A percentile compares a stretch with the other conserved stretches of the same genome.
Evolutionary conservation across 176 grass and related monocot genomes (phyloP).

Genomic region (Thalia dealbata): DNA sequence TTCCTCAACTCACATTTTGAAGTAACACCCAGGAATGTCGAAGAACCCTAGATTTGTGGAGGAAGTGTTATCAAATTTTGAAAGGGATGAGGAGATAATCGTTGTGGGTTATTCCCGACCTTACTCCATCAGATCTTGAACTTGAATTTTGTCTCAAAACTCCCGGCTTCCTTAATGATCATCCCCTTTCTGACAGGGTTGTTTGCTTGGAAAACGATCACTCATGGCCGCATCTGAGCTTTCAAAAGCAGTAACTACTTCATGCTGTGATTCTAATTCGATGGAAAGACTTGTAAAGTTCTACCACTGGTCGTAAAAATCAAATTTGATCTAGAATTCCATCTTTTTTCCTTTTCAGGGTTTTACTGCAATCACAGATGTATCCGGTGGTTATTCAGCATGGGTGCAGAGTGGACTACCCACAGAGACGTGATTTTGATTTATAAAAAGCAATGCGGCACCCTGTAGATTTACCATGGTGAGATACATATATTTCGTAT

Average conservation of each 20-base stretch:
- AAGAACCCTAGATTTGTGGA: constrained; percentile 7
- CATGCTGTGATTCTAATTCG: neutral
- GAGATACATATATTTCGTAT: too few species aligned
- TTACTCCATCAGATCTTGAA: neutral
- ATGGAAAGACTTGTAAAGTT: neutral
- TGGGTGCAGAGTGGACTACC: constrained; percentile 19
- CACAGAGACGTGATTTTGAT: neutral
- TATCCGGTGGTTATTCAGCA: constrained; percentile 16
- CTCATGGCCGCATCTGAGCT: constrained; percentile 10
- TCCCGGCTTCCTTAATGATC: neutral
- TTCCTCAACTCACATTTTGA: neutral
- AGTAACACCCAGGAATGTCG: constrained; percentile 7
- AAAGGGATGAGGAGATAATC: constrained; percentile 8
- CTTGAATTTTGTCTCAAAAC: neutral
- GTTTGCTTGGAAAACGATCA: constrained; percentile 9
- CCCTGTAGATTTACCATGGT: neutral
- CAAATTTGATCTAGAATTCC: too few species aligned
- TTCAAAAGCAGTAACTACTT: neutral
- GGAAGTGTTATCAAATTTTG: constrained; percentile 3
- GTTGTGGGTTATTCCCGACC: neutral
- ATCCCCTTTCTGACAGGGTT: neutral
- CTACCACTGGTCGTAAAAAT: neutral
- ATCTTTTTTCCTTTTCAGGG: neutral
- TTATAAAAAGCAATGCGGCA: neutral
- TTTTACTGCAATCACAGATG: constrained; percentile 7